phyloP scores from a whole-genome alignment of 768 basidiomycete genomes.

The Chalciporus chontae region DNA sequence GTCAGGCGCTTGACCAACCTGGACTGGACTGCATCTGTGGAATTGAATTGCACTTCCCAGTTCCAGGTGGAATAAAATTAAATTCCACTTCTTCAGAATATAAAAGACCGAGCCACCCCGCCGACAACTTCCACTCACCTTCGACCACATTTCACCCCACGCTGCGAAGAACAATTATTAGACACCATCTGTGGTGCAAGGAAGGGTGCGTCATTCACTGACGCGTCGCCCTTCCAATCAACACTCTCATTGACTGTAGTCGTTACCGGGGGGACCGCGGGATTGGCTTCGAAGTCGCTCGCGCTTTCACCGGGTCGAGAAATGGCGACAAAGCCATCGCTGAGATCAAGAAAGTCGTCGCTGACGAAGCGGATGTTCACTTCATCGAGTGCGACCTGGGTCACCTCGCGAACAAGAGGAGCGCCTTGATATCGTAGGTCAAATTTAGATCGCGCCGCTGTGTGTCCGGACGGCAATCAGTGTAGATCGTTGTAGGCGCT shows the following conservation, averaged over 20 bases:
- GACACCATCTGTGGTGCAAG: neutral
- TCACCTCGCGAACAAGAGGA: constrained; percentile 14
- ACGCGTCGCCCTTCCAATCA: neutral
- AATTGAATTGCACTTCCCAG: no score
- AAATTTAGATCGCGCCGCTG: neutral
- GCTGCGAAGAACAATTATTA: no score
- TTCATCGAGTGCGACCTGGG: constrained; percentile 30
- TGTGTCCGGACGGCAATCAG: neutral
- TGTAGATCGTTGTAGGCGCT: constrained; percentile 27
- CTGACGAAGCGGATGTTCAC: constrained; percentile 10
- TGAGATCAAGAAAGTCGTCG: no score
- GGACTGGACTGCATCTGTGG: neutral
- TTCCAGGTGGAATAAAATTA: no score
- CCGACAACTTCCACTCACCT: no score
- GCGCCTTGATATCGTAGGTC: constrained; percentile 17
- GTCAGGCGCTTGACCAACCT: neutral
- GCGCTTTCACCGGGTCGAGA: constrained; percentile 23
- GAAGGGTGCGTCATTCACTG: neutral
- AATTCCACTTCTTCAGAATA: no score
- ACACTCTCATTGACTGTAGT: constrained; percentile 21
- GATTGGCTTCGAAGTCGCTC: constrained; percentile 32
- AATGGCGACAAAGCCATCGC: constrained; percentile 16
- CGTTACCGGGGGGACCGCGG: constrained; percentile 29
- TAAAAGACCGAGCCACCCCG: no score
- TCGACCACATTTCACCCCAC: no score